These are phyloP conservation scores for Cladophialophora bantiana DNA, from an alignment of 2,329 filamentous ascomycete species.

Conservation along the genomic window DNA sequence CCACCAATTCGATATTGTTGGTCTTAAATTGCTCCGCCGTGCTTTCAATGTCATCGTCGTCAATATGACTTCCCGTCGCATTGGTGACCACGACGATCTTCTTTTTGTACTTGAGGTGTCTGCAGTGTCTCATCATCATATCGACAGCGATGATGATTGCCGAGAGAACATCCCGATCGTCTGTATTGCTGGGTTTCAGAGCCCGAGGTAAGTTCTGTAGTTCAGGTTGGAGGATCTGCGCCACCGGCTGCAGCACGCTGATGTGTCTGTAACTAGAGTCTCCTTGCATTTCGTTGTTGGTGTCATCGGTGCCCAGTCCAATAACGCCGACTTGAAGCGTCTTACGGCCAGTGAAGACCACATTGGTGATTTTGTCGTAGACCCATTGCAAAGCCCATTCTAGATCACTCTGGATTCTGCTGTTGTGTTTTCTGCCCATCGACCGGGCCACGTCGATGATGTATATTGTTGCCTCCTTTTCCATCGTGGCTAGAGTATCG, in stretches of 20 bases:
- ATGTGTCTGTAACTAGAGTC: conserved; percentile 82
- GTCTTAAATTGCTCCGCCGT: conserved; percentile 58
- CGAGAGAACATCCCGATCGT: conserved; percentile 81
- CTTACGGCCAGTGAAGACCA: conserved; percentile 75
- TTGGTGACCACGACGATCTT: conserved; percentile 87
- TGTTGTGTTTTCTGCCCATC: conserved; percentile 77
- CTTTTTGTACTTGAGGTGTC: conserved; percentile 79
- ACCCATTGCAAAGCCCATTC: conserved; percentile 91
- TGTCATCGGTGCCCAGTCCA: conserved; percentile 80
- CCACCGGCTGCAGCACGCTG: conserved; percentile 68
- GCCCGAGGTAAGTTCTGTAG: conserved; percentile 69
- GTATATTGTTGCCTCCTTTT: conserved; percentile 92
- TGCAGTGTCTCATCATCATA: conserved; percentile 82
- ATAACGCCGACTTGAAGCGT: conserved; percentile 79
- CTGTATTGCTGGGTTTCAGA: conserved; percentile 72
- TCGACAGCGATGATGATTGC: conserved; percentile 84
- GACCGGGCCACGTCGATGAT: conserved; percentile 86
- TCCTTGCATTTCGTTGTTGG: conserved; percentile 71
- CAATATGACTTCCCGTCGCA: conserved; percentile 71
- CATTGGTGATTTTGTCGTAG: conserved; percentile 88
- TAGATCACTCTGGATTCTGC: conserved; percentile 78
- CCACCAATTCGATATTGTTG: conserved; percentile 78
- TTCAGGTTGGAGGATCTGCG: conserved; percentile 73
- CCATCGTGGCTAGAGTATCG: conserved; percentile 66
- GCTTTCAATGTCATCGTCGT: conserved; percentile 69